Conservation (phyloP, 805 yeast species). For the Starmera pachycereana region DNA sequence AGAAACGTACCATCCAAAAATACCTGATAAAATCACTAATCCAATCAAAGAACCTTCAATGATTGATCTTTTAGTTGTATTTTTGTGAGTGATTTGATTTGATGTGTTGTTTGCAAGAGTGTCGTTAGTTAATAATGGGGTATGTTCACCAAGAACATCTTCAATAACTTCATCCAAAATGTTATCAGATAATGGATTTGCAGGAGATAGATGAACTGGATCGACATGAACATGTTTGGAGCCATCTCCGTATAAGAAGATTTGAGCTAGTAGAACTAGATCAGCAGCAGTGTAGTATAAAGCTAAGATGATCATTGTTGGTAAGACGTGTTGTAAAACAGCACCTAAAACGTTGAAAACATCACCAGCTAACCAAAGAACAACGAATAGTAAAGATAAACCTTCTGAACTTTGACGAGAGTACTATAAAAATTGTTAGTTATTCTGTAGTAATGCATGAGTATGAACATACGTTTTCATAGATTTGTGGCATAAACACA, state of each 20-base stretch:
- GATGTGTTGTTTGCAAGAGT: constrained; percentile 16
- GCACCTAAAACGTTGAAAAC: constrained; percentile 91
- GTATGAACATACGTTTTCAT: constrained; percentile 50
- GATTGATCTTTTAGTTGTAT: constrained; percentile 13
- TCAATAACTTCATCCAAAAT: constrained; percentile 53
- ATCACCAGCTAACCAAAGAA: constrained; percentile 91
- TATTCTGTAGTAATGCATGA: background rate
- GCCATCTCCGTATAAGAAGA: constrained; percentile 67
- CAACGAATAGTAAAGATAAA: constrained; percentile 72
- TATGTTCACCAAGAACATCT: constrained; percentile 25
- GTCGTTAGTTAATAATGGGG: constrained; percentile 16
- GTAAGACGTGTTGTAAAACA: constrained; percentile 77
- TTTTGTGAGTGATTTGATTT: constrained; percentile 5
- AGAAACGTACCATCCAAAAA: constrained; percentile 79
- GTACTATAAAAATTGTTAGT: constrained; percentile 26
- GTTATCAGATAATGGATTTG: constrained; percentile 70
- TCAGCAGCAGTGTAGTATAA: constrained; percentile 91
- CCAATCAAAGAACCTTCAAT: constrained; percentile 41
- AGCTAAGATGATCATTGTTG: constrained; percentile 91
- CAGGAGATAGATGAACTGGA: constrained; percentile 77
- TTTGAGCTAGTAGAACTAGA: constrained; percentile 72
- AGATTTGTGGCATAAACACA: constrained; percentile 94
- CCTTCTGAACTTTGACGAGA: constrained; percentile 83
- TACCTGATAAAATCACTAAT: constrained; percentile 63
- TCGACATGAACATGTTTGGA: constrained; percentile 33